Conservation (phyloP, 2,329 filamentous ascomycete species). For the Aspergillus sp. region DNA sequence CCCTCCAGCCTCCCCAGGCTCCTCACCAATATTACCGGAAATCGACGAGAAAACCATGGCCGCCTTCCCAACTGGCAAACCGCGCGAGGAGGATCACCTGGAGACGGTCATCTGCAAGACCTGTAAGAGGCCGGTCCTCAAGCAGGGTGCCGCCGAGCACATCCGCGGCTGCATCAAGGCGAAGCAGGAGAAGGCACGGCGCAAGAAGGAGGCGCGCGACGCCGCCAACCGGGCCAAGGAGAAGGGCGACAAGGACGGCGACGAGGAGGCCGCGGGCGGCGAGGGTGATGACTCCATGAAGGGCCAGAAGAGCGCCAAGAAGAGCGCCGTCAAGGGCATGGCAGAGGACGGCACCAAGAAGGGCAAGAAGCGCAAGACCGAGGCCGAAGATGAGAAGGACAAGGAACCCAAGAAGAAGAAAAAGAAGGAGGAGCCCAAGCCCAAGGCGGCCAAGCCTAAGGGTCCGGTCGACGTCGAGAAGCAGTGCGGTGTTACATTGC, state of each 20-base stretch:
- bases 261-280: conserved; percentile 32
- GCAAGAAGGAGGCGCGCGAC: conserved; percentile 73
- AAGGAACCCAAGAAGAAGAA: conserved; percentile 87
- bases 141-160: conserved; percentile 72
- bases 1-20: conserved; percentile 32
- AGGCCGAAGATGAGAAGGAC: conserved; percentile 65
- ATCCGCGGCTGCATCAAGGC: conserved; percentile 80
- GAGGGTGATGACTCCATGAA: conserved; percentile 48
- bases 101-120: conserved; percentile 88
- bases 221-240: conserved; percentile 63
- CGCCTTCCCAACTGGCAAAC: conserved; percentile 77
- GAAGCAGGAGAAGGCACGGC: conserved; percentile 77
- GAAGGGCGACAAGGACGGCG: conserved; percentile 45
- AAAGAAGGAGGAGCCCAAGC: conserved; percentile 89
- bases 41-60: conserved; percentile 75
- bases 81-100: conserved; percentile 76
- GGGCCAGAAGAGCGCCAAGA: conserved; percentile 65
- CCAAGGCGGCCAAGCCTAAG: conserved; percentile 80
- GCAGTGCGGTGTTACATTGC: conserved; percentile 83
- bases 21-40: conserved; percentile 48
- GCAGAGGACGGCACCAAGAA: conserved; percentile 60
- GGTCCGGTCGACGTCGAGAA: conserved; percentile 91
- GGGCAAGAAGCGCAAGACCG: conserved; percentile 76
- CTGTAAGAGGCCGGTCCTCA: conserved; percentile 85
- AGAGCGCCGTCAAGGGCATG: conserved; percentile 52